Percentiles rank a stretch among this genome's conserved stretches.
phyloP scores from a whole-genome alignment of 2,329 filamentous ascomycete species.

The Dactylonectria macrodidyma region DNA sequence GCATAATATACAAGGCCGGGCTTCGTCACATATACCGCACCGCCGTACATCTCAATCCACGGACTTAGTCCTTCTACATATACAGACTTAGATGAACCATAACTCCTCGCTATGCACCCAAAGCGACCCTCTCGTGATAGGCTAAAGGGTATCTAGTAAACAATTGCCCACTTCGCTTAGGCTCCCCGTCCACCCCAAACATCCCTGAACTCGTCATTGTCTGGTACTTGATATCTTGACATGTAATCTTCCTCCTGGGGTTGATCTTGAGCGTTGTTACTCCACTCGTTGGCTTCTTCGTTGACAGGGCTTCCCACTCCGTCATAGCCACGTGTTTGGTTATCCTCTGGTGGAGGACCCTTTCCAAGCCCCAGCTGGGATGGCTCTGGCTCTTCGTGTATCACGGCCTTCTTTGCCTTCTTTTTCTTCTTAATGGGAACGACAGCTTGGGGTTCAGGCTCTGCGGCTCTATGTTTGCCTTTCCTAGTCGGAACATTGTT shows the following conservation, averaged over 20 bases:
- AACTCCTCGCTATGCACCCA: constrained; percentile 48
- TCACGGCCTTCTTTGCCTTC: constrained; percentile 53
- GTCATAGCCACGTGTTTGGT: constrained; percentile 34
- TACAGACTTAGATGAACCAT: constrained; percentile 27
- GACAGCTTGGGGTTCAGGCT: constrained; percentile 47
- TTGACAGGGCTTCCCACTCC: constrained; percentile 39
- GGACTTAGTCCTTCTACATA: background rate
- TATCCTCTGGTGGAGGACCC: constrained; percentile 37
- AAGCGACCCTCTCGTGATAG: constrained; percentile 24
- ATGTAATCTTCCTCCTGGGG: constrained; percentile 30
- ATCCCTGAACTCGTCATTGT: constrained; percentile 62
- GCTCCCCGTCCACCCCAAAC: constrained; percentile 57
- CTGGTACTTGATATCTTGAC: constrained; percentile 51
- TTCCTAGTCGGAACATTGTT: constrained; percentile 35
- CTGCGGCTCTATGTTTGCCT: constrained; percentile 43
- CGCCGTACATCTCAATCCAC: background rate
- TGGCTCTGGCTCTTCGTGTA: constrained; percentile 53
- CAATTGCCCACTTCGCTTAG: constrained; percentile 37
- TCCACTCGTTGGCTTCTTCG: constrained; percentile 38
- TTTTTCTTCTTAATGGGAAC: constrained; percentile 58
- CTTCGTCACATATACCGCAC: background rate
- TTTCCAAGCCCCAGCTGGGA: constrained; percentile 46
- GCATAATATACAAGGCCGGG: background rate
- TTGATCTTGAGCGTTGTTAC: constrained; percentile 21
- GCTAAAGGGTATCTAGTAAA: constrained; percentile 39